phyloP scores from a whole-genome alignment of 2,329 filamentous ascomycete genomes.

The Pyrenochaeta sp. region DNA sequence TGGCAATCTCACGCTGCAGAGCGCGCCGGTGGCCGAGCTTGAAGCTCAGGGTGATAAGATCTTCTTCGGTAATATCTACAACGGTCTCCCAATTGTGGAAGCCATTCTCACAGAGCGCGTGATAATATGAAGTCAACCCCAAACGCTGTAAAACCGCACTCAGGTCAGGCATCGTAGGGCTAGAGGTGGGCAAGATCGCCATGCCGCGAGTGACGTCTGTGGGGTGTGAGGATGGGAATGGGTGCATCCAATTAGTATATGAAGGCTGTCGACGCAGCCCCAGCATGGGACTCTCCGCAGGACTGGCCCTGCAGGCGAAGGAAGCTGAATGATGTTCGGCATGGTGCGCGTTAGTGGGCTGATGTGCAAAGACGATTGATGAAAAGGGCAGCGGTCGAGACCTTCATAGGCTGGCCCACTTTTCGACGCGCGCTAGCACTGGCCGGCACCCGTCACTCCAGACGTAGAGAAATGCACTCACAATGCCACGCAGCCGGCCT shows the following conservation, averaged over 20 bases:
- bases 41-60: constrained; percentile 48
- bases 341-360: constrained; percentile 20
- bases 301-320: constrained; percentile 9
- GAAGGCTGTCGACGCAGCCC: constrained; percentile 21
- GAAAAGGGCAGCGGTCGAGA: constrained; percentile 25
- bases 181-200: constrained; percentile 38
- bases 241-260: constrained; percentile 28
- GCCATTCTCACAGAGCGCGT: constrained; percentile 44
- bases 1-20: constrained; percentile 52
- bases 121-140: constrained; percentile 39
- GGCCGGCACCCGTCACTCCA: constrained; percentile 2
- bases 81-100: constrained; percentile 50
- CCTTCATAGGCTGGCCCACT: constrained; percentile 13
- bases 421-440: constrained; percentile 3
- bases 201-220: constrained; percentile 30
- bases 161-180: constrained; percentile 31
- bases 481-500: background rate
- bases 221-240: constrained; percentile 18
- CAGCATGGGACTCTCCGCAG: constrained; percentile 23
- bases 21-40: constrained; percentile 51
- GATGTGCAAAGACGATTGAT: constrained; percentile 20
- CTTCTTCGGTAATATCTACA: constrained; percentile 52
- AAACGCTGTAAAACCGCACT: constrained; percentile 42
- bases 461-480: background rate
- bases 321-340: constrained; percentile 22